phyloP scores from a whole-genome alignment of 345 rosid genomes.

The Arabidopsis arenosa region DNA sequence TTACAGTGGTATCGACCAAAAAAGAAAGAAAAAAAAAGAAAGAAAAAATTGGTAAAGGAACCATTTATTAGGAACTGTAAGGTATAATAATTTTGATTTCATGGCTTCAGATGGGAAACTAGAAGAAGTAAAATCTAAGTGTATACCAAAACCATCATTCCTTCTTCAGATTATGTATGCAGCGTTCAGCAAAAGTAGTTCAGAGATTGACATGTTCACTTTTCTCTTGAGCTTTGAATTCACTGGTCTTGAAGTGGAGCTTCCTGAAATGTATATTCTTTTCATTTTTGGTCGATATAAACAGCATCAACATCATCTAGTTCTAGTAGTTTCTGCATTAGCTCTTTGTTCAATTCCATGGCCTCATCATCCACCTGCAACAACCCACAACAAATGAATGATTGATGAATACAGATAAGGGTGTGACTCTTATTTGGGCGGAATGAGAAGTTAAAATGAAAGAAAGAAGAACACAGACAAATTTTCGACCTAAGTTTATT shows the following conservation, averaged over 20 bases:
- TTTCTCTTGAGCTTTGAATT: neutral
- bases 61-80: constrained; percentile 11
- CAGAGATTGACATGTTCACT: constrained; percentile 14
- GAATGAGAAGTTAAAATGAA: neutral
- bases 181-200: constrained; percentile 20
- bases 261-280: constrained; percentile 3
- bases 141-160: constrained; percentile 17
- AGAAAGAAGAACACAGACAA: neutral
- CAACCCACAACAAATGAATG: constrained; percentile 35
- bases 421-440: neutral
- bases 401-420: constrained; percentile 11
- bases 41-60: neutral
- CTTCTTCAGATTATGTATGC: constrained; percentile 31
- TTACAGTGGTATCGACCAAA: too few relatives aligned
- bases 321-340: constrained; percentile 77
- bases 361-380: constrained; percentile 92
- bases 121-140: constrained; percentile 7
- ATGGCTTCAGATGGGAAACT: constrained; percentile 1
- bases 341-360: constrained; percentile 86
- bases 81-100: neutral
- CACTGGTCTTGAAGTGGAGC: constrained; percentile 15
- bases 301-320: constrained; percentile 94
- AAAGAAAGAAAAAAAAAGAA: too few relatives aligned
- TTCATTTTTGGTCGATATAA: constrained; percentile 79
- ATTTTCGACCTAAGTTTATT: neutral